Percentiles rank a stretch among this genome's conserved stretches.
These are phyloP conservation scores for Hyaloperonospora arabidopsidis DNA, from an alignment of 352 stramenopile species.

Conservation along the genomic window DNA sequence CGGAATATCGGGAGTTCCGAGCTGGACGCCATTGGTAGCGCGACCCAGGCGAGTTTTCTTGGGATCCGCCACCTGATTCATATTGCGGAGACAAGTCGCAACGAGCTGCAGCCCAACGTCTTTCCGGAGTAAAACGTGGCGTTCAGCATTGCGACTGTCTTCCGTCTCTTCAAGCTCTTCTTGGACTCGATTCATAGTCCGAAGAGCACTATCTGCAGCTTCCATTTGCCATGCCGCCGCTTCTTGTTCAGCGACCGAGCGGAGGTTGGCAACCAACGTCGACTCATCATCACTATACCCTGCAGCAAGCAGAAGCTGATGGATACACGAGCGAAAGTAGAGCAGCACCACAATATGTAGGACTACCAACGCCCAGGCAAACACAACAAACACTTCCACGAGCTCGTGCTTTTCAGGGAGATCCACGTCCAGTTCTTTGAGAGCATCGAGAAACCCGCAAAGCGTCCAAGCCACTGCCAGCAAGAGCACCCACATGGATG, in stretches of 20 bases:
- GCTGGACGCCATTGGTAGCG: slow-evolving; percentile 5
- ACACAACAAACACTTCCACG: slow-evolving; percentile 31
- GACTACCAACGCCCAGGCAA: slow-evolving; percentile 31
- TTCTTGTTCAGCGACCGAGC: slow-evolving; percentile 16
- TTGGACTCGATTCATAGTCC: slow-evolving; percentile 22
- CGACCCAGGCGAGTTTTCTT: neutral
- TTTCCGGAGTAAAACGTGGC: slow-evolving; percentile 12
- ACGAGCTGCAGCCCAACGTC: slow-evolving; percentile 20
- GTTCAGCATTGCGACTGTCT: slow-evolving; percentile 12
- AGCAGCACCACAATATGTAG: slow-evolving; percentile 33
- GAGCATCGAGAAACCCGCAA: slow-evolving; percentile 16
- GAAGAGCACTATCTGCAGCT: slow-evolving; percentile 18
- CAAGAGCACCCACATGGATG: slow-evolving; percentile 52
- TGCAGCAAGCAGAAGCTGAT: slow-evolving; percentile 11
- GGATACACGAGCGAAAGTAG: slow-evolving; percentile 28
- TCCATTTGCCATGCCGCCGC: slow-evolving; percentile 17
- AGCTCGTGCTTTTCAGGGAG: slow-evolving; percentile 24
- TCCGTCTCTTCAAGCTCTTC: slow-evolving; percentile 25
- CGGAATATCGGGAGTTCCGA: slow-evolving; percentile 6
- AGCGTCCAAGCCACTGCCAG: slow-evolving; percentile 37
- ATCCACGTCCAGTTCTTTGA: slow-evolving; percentile 12
- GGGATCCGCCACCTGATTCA: slow-evolving; percentile 9
- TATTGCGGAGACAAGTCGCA: slow-evolving; percentile 15
- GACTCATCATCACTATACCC: slow-evolving; percentile 19
- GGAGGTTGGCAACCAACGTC: slow-evolving; percentile 17